Conservation (phyloP, 176 grass and related monocot genomes). For the Oryza coarctata region DNA sequence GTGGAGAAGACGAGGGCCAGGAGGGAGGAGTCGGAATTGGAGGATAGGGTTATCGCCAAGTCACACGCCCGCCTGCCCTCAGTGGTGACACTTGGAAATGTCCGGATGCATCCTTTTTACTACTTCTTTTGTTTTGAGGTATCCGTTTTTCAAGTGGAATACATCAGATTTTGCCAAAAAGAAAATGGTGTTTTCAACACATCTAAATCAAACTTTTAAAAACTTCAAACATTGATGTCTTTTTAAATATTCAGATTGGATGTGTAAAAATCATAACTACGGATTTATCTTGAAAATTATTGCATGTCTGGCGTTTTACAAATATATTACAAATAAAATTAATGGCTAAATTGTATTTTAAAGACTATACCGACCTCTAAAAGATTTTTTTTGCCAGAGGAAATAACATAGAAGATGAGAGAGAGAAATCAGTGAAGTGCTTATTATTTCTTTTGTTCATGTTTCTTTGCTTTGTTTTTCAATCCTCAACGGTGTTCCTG, state of each 20-base stretch:
- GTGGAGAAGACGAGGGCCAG: slow-evolving; percentile 37
- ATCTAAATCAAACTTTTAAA: too few species aligned
- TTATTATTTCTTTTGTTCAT: not conserved
- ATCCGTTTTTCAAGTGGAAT: too few species aligned
- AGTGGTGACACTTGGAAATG: slow-evolving; percentile 53
- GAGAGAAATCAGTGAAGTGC: not conserved
- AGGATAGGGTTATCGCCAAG: slow-evolving; percentile 40
- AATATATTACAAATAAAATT: not conserved
- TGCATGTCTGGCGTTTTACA: not conserved
- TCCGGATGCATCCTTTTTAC: not conserved
- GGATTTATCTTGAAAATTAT: not conserved
- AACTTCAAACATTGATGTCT: too few species aligned
- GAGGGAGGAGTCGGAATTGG: slow-evolving; percentile 5
- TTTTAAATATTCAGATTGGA: too few species aligned
- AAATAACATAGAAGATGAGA: not conserved
- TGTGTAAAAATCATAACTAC: too few species aligned
- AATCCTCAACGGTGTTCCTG: not conserved
- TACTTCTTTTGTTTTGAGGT: too few species aligned
- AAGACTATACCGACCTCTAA: not conserved
- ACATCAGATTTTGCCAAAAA: not conserved
- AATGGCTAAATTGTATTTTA: not conserved
- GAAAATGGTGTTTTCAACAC: too few species aligned
- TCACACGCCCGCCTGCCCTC: slow-evolving; percentile 11
- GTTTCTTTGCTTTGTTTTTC: not conserved
- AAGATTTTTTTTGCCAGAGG: not conserved